Evolutionary conservation across 345 rosid species (phyloP).

Genomic region (Salix dunnii): DNA sequence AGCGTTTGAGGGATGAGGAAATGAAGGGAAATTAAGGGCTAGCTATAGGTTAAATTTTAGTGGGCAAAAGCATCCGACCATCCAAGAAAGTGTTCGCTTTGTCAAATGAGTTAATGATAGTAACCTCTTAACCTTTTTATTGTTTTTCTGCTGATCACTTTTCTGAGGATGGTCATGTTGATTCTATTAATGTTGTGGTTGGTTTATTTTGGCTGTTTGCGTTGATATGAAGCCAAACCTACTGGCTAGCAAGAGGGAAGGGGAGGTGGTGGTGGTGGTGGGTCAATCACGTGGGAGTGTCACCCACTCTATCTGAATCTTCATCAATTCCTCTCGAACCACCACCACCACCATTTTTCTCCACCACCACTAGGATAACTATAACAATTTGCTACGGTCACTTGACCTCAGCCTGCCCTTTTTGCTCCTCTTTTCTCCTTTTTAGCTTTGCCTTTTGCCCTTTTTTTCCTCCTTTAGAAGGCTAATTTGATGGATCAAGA

Average conservation of each 20-base stretch:
- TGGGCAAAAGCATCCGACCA: slow-evolving; percentile 34
- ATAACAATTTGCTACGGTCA: slow-evolving; percentile 26
- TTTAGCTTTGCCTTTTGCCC: slow-evolving; percentile 18
- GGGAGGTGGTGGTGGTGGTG: slow-evolving; percentile 45
- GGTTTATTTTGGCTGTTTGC: slow-evolving; percentile 72
- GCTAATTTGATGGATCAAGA: slow-evolving; percentile 22
- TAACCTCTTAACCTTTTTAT: slow-evolving; percentile 30
- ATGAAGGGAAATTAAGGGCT: not conserved
- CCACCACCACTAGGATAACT: slow-evolving; percentile 9
- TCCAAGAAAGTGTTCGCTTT: slow-evolving; percentile 31
- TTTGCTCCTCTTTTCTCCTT: slow-evolving; percentile 9
- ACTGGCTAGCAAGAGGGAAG: slow-evolving; percentile 15
- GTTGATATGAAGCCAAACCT: slow-evolving; percentile 82
- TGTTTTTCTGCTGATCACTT: not conserved
- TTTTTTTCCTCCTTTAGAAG: slow-evolving; percentile 20
- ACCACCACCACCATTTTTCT: slow-evolving; percentile 2
- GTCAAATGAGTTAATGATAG: slow-evolving; percentile 49
- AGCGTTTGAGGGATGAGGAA: slow-evolving; percentile 16
- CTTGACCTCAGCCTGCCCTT: slow-evolving; percentile 13
- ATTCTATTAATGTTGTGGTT: slow-evolving; percentile 28
- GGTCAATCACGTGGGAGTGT: slow-evolving; percentile 77
- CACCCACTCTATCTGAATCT: slow-evolving; percentile 40
- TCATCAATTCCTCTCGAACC: slow-evolving; percentile 14
- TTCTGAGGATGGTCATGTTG: slow-evolving; percentile 11
- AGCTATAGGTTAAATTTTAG: slow-evolving; percentile 15